Evolutionary conservation across 768 basidiomycete species (phyloP), one percentile per base, ranked within the genome.

Genomic region (Tylopilus plumbeoviolaceoides): DNA sequence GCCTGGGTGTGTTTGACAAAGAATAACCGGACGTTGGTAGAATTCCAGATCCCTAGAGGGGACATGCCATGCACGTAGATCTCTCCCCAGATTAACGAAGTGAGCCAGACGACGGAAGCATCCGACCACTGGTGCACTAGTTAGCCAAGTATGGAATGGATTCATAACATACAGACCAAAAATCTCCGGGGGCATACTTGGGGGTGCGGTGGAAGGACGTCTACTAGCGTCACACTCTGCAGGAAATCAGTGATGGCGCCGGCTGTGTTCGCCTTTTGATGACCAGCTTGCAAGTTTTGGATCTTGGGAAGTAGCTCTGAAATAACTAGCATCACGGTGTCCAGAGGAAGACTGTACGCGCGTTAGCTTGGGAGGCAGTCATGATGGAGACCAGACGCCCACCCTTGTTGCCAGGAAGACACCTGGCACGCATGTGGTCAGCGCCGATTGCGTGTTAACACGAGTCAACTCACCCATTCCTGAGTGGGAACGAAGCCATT

Each of bases 381-480:
- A 47, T 44, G 40, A 47, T 17, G 20, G 15, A 44, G 46, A 48
- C 39, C 47, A 38, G 50, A 54, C 7, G 20, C 73, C 65, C 59
- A 91, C 92, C 95, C 95, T 78, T 95, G 91, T 61, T 95, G 91
- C 95, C 95, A 98, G 2, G 94, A 94, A 20, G 89, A 81, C 5
- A 93, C 87, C 89, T 89, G 53, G 11, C 20, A 42, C 18, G 18
- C 10, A 25, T 11, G 48, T 45, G 47, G 38, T 56, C 30, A 63
- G 43, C 39, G 45, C 27, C 7, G 8, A 11, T 54, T 15, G 36
- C 11, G 3, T 41, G 31, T 40, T 21, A 31, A 30, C 39, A 42
- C 36, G 9, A 51, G 43, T 21, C 2, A 12, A 52, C 78, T 50
- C 58, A 92, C 93, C 95, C 97, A 99, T 82, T 93, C 92, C 67